Percentiles rank a stretch among this genome's conserved stretches.
These are phyloP conservation scores for Phytophthora europaea DNA, from an alignment of 352 stramenopile species.

Conservation along the genomic window DNA sequence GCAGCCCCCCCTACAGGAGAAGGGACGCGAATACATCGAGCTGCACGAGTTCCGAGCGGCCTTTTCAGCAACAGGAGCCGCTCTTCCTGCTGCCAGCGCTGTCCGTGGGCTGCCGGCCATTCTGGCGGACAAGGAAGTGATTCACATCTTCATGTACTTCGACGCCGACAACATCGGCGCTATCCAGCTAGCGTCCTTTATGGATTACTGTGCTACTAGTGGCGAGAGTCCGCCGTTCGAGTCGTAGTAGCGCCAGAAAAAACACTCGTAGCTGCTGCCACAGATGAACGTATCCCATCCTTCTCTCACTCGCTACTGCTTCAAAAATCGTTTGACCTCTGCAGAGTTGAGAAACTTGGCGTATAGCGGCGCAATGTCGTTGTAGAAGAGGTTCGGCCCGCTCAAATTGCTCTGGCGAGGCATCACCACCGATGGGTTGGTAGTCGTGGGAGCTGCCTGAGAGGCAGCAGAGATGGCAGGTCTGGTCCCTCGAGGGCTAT, in stretches of 20 bases:
- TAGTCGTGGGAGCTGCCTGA: neutral
- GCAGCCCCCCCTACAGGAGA: constrained; percentile 29
- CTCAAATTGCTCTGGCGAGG: constrained; percentile 29
- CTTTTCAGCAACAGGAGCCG: constrained; percentile 25
- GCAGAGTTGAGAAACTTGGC: constrained; percentile 80
- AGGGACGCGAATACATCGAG: constrained; percentile 49
- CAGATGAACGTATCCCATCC: constrained; percentile 5
- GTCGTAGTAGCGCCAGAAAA: constrained; percentile 7
- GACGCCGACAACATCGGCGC: constrained; percentile 72
- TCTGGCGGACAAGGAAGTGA: constrained; percentile 62
- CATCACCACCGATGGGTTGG: constrained; percentile 7
- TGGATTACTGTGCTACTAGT: constrained; percentile 49
- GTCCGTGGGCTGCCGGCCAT: constrained; percentile 18
- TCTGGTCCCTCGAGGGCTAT: neutral
- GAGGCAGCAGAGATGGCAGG: neutral
- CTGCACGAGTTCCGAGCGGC: constrained; percentile 55
- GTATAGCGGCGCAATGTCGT: constrained; percentile 79
- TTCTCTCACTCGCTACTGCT: constrained; percentile 29
- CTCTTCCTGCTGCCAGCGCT: constrained; percentile 10
- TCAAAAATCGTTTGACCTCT: constrained; percentile 66
- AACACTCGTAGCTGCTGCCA: neutral
- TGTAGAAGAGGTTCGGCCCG: constrained; percentile 70
- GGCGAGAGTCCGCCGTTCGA: constrained; percentile 31
- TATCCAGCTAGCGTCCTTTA: constrained; percentile 50
- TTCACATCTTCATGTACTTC: constrained; percentile 88